A percentile compares a stretch with the other conserved stretches of the same genome.
Evolutionary conservation across 192 early-diverging fungal species (phyloP).

Genomic region (Jimgerdemannia lactiflua): DNA sequence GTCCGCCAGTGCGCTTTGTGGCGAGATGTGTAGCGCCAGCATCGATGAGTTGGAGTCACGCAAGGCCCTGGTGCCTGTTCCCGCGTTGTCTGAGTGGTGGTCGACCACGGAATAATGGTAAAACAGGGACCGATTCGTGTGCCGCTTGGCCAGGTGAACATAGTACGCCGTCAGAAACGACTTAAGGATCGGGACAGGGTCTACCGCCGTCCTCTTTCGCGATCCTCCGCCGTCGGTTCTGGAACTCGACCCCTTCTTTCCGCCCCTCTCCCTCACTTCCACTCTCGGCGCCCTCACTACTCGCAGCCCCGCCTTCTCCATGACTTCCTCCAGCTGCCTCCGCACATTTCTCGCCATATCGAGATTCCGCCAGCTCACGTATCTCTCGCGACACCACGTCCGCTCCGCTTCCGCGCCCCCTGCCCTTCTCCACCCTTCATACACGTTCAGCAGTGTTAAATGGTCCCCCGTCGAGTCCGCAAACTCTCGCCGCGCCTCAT

Average conservation of each 20-base stretch:
- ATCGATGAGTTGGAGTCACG: conserved; percentile 76
- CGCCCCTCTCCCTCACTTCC: conserved; percentile 1
- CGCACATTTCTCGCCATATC: conserved; percentile 80
- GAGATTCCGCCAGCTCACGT: conserved; percentile 78
- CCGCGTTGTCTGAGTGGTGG: conserved; percentile 36
- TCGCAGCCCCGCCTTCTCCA: conserved; percentile 71
- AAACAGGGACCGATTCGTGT: conserved; percentile 57
- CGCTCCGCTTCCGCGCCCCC: conserved; percentile 49
- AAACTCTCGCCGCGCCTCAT: conserved; percentile 79
- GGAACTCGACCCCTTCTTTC: conserved; percentile 4
- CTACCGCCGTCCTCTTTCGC: conserved; percentile 49
- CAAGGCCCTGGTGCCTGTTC: conserved; percentile 7
- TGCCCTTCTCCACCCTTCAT: conserved; percentile 72
- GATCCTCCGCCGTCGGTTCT: conserved; percentile 6
- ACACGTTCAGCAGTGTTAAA: conserved; percentile 82
- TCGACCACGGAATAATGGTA: conserved; percentile 50
- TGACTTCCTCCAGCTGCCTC: conserved; percentile 84
- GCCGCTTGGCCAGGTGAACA: conserved; percentile 91
- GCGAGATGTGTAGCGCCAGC: conserved; percentile 89
- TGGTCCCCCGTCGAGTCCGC: conserved; percentile 93
- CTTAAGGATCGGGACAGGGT: conserved; percentile 72
- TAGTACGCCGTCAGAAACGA: conserved; percentile 92
- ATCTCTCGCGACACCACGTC: conserved; percentile 91
- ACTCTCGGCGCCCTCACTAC: conserved; percentile 15
- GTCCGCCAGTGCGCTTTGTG: conserved; percentile 86